Percentiles rank a stretch among this genome's conserved stretches.
Conservation (phyloP, 306 rosid genomes). For the Geum urbanum region DNA sequence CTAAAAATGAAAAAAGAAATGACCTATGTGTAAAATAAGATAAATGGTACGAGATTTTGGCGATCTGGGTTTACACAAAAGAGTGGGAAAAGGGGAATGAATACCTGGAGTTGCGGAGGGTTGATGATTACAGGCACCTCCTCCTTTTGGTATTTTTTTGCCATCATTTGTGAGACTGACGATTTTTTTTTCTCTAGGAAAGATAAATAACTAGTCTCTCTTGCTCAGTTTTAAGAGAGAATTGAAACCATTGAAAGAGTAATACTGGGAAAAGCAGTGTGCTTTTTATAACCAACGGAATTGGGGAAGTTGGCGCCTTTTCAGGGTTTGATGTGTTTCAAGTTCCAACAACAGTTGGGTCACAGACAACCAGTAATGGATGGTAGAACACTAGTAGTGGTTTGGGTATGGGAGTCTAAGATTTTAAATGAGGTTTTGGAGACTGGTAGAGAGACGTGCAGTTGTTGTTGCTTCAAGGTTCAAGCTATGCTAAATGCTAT, state of each 20-base stretch:
- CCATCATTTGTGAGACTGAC: too few species aligned
- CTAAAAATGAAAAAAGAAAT: background rate
- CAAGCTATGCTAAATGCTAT: too few species aligned
- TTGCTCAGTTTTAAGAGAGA: too few species aligned
- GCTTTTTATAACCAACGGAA: slow-evolving; percentile 21
- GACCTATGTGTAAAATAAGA: background rate
- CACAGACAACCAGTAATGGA: background rate
- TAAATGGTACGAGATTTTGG: background rate
- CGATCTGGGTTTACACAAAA: slow-evolving; percentile 3
- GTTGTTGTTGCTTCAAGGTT: background rate
- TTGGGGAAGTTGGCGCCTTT: slow-evolving; percentile 9
- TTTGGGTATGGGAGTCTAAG: slow-evolving; percentile 4
- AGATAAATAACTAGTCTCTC: too few species aligned
- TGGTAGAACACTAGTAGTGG: background rate
- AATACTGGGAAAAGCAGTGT: slow-evolving; percentile 20
- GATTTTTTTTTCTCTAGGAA: slow-evolving; percentile 18
- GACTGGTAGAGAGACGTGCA: background rate
- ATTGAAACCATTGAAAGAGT: too few species aligned
- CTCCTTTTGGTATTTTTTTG: too few species aligned
- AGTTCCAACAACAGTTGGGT: background rate
- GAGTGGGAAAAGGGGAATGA: background rate
- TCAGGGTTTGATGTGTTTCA: background rate
- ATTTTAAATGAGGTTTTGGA: too few species aligned
- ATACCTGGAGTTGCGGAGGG: slow-evolving; percentile 31
- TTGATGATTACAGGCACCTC: slow-evolving; percentile 27